Base-by-base conservation (phyloP, 2,329 filamentous ascomycete genomes). In the Hymenoscyphus albidus region DNA sequence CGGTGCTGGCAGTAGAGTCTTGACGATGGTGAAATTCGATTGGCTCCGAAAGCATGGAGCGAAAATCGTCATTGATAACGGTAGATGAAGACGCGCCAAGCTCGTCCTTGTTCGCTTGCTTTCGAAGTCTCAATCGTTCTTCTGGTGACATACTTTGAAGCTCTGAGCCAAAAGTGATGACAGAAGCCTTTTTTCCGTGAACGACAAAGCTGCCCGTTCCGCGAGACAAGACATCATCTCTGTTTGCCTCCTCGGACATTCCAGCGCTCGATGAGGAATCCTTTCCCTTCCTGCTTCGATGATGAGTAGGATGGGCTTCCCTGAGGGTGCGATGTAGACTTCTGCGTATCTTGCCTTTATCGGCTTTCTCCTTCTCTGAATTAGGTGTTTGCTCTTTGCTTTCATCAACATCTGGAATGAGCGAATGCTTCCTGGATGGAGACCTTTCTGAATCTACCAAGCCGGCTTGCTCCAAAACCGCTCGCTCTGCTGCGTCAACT, bases 121-220 rank as follows among this genome's bases (percentile, higher is more conserved):
- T 90, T 62, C 88, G 83, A 59, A 88, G 80, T 64, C 87, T 85
- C 54, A 92, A 78, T 44, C 88, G 86, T 72, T 93, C 90, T 66
- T 94, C 91, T 0, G 87, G 83, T 0, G 88, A 84, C 77, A 93
- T 86, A 65, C 85, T 89, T 72, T 94, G 89, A 80, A 97, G 88
- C 71, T 97, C 94, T n/a, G 88, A 88, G 9, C 93, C 93, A 75
- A 99, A 96, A n/a, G 92, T 96, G 70, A 99, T 92, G 63, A 99
- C 91, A 0, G 93, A 97, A 2, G 95, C 95, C 77, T 99, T 98
- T 80, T 98, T 99, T 66, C 95, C 94, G 74, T 99, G 95, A 3
- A 99, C 88, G 3, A 95, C 96, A 76, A 99, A 99, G 72, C 92
- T 96, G 5, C 92, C 92, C 13, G 91, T 87, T 13, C 90, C 89